Base-by-base conservation (phyloP, 176 grass and related monocot species). In the Rhynchospora breviuscula region DNA sequence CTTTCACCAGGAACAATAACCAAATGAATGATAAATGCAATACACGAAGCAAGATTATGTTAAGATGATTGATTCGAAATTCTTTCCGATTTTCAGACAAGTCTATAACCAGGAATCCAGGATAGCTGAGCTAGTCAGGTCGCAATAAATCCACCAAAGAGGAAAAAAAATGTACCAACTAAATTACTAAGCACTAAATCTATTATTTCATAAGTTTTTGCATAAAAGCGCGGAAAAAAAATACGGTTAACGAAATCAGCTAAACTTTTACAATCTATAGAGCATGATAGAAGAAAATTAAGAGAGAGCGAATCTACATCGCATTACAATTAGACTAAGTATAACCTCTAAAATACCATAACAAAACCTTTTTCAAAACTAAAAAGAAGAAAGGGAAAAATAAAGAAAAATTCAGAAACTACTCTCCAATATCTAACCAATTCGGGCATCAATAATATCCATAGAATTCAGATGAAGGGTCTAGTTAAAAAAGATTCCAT, bases 321-420 rank as follows among this genome's bases (percentile, higher is more conserved):
- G 52, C 18, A 33, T 26, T 67, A 64, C 45, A 65, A 67, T 82
- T 82, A 82, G 80, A 82, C 80, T 51, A 68, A 82, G 31, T 66
- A 65, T 63, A 81, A 64, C 6, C 33, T 82, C 73, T 57, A 57
- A 82, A 63, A 81, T 25, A 60, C 53, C 33, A 11, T 15, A 76
- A 75, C 47, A 51, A 56, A 79, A 26, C 52, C 2, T 19, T 62
- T 49, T 22, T 64, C 62, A 68, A 82, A 82, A 67, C 53, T 23
- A 80, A 17, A n/a, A 31, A 63, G 11, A 63, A 23, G n/a, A 23
- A 66, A 67, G 21, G 19, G 6, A 47, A 66, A 29, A 64, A 81
- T 35, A 64, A 31, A 68, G 10, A 82, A 54, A 8, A 67, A 67
- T 45, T 58, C 6, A 79, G 76, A 80, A 61, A 35, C 58, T 22